phyloP scores from a whole-genome alignment of 495 filamentous ascomycete genomes.

The Aspergillus panamensis region DNA sequence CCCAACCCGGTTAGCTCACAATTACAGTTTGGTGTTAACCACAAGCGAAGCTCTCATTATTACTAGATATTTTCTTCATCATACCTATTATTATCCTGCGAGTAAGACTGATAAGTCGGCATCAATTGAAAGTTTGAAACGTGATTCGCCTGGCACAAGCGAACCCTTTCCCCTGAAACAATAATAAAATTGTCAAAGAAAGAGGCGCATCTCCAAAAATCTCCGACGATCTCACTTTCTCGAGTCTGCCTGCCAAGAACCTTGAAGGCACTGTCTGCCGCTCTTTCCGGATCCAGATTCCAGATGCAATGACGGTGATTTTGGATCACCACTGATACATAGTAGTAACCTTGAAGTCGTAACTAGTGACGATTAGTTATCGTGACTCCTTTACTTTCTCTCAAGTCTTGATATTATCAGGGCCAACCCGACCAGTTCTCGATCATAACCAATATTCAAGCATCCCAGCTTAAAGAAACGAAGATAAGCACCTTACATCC shows the following conservation, averaged over 20 bases:
- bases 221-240: not conserved
- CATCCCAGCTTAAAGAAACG: not conserved
- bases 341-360: too few relatives aligned
- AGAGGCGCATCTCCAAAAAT: not conserved
- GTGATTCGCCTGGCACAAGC: not conserved
- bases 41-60: too few relatives aligned
- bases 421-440: not conserved
- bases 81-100: too few relatives aligned
- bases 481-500: conserved; percentile 18
- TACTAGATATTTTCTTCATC: too few relatives aligned
- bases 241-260: not conserved
- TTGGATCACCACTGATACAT: too few relatives aligned
- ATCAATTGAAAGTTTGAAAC: too few relatives aligned
- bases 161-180: not conserved
- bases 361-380: not conserved
- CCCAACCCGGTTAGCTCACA: too few relatives aligned
- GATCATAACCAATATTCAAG: conserved; percentile 2
- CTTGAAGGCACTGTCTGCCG: conserved; percentile 1
- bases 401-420: not conserved
- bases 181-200: not conserved
- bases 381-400: not conserved
- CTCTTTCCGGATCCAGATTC: not conserved
- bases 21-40: too few relatives aligned
- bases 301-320: too few relatives aligned
- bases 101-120: too few relatives aligned